Conservation (phyloP, 2,329 filamentous ascomycete species). For the Tolypocladium guangdongense region DNA sequence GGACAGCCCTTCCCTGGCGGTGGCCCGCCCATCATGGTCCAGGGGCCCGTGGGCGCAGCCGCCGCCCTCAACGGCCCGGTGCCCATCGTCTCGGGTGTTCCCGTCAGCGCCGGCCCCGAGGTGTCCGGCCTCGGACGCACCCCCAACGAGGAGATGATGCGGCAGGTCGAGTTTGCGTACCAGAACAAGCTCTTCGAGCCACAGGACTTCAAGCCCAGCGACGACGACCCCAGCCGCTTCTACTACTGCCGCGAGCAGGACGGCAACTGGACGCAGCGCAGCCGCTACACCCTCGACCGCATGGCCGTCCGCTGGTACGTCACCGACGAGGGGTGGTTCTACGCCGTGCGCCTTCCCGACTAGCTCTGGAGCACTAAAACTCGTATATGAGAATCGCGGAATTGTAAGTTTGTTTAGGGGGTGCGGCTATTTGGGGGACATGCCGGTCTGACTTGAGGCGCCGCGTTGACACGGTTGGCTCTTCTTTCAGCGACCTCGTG, state of each 20-base stretch:
- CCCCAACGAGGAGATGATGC: slow-evolving; percentile 31
- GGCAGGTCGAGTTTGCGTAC: slow-evolving; percentile 37
- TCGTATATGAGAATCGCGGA: neutral
- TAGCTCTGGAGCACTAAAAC: slow-evolving; percentile 5
- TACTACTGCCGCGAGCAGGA: slow-evolving; percentile 53
- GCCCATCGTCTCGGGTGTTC: slow-evolving; percentile 30
- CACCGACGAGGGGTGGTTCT: slow-evolving; percentile 46
- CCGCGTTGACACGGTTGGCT: neutral
- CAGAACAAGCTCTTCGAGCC: slow-evolving; percentile 41
- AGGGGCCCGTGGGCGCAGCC: slow-evolving; percentile 10
- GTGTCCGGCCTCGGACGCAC: slow-evolving; percentile 43
- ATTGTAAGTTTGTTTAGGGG: neutral
- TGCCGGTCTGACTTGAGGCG: neutral
- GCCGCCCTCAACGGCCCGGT: slow-evolving; percentile 10
- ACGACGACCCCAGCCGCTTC: slow-evolving; percentile 47
- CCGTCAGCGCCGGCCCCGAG: slow-evolving; percentile 25
- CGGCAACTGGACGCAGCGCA: slow-evolving; percentile 47
- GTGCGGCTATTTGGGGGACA: neutral
- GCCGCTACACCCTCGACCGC: slow-evolving; percentile 48
- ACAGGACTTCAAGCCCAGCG: slow-evolving; percentile 52
- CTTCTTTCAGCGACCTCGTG: neutral
- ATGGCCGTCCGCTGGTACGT: slow-evolving; percentile 50
- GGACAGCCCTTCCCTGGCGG: slow-evolving; percentile 18
- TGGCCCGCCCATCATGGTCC: slow-evolving; percentile 11
- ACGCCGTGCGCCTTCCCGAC: slow-evolving; percentile 43